phyloP scores from a whole-genome alignment of 1,139 yeast species.

The Kluyveromyces sp. region DNA sequence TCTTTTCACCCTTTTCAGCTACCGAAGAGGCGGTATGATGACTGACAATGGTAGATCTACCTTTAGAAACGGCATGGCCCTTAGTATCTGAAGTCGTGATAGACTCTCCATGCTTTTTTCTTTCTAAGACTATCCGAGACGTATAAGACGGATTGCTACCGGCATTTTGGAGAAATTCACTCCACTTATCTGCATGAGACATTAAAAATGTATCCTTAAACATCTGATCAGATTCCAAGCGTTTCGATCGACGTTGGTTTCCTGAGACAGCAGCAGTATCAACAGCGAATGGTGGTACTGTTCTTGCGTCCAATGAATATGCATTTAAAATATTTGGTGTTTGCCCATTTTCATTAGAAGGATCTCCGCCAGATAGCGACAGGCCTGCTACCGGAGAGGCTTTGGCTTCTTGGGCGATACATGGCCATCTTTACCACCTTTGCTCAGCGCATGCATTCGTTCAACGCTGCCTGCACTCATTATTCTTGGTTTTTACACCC shows the following conservation, averaged over 20 bases:
- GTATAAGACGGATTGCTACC: conserved; percentile 4
- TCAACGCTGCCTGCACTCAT: background rate
- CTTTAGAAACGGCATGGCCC: background rate
- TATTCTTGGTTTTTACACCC: background rate
- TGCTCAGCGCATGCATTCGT: background rate
- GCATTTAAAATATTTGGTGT: conserved; percentile 14
- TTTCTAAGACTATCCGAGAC: background rate
- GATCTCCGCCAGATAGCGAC: background rate
- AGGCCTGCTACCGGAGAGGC: background rate
- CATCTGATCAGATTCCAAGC: conserved; percentile 2
- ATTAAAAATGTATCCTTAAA: conserved; percentile 21
- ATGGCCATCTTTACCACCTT: no score
- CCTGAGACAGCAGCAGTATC: conserved; percentile 14
- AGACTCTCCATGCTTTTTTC: background rate
- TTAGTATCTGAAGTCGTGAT: background rate
- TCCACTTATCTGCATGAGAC: conserved; percentile 21
- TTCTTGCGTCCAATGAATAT: conserved; percentile 24
- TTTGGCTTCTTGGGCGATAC: background rate
- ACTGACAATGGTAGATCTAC: background rate
- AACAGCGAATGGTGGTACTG: conserved; percentile 30
- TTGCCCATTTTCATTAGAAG: background rate
- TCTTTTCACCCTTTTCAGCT: conserved; percentile 1
- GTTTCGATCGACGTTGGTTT: conserved; percentile 1
- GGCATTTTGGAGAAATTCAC: conserved; percentile 11
- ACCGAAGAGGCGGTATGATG: background rate